A percentile compares a stretch with the other conserved stretches of the same genome.
Evolutionary conservation across 768 basidiomycete species (phyloP).

Genomic region (Lactifluus pinguis): DNA sequence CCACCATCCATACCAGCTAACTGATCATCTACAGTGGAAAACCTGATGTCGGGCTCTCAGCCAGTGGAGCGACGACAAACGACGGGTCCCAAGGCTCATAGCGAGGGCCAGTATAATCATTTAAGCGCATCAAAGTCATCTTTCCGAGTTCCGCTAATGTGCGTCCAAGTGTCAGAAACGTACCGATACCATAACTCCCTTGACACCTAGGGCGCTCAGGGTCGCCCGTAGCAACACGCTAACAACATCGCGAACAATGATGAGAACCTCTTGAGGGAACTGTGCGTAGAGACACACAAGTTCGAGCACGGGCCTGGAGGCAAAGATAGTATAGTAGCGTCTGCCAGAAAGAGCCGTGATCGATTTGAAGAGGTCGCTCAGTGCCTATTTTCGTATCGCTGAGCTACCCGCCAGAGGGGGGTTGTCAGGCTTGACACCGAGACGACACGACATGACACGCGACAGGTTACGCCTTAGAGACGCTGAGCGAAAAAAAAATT

Average conservation of each 20-base stretch:
- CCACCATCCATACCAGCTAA: too few species aligned
- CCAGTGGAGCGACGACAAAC: too few species aligned
- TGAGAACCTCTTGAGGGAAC: constrained; percentile 48
- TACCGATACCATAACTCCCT: constrained; percentile 64
- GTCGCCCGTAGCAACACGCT: constrained; percentile 52
- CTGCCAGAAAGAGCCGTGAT: constrained; percentile 74
- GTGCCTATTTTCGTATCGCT: constrained; percentile 37
- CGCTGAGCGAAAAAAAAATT: too few species aligned
- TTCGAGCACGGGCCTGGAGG: constrained; percentile 71
- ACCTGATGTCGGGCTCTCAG: too few species aligned
- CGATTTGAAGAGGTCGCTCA: constrained; percentile 79
- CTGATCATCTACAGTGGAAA: too few species aligned
- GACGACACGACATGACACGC: too few species aligned
- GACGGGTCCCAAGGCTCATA: too few species aligned
- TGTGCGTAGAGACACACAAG: constrained; percentile 47
- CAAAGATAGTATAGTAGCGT: constrained; percentile 71
- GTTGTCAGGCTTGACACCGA: too few species aligned
- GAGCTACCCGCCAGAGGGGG: not conserved
- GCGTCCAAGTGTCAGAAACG: constrained; percentile 21
- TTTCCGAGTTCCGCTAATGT: not conserved
- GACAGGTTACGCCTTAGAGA: too few species aligned
- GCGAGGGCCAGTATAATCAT: too few species aligned
- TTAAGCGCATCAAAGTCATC: not conserved
- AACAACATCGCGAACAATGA: constrained; percentile 46
- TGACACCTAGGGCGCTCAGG: constrained; percentile 41